Conservation (phyloP, 306 rosid species). For the Cucurbita moschata region DNA sequence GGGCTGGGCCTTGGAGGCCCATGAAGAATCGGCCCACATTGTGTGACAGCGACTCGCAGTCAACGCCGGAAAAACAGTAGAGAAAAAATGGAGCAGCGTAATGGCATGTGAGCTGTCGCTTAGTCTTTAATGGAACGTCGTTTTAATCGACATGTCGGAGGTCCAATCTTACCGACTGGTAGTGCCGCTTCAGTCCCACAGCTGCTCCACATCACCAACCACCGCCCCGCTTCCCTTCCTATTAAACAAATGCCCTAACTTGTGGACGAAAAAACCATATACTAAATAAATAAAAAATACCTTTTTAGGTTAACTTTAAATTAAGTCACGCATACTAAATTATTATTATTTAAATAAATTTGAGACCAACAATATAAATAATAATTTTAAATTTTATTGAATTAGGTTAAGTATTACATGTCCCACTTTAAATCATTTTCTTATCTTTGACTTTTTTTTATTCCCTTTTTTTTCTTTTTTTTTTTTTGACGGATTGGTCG, state of each 20-base stretch:
- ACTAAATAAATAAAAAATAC: too few species aligned
- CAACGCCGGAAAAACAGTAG: not conserved
- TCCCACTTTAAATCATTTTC: too few species aligned
- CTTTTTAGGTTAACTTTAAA: too few species aligned
- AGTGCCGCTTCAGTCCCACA: not conserved
- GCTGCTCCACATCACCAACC: not conserved
- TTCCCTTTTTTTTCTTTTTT: too few species aligned
- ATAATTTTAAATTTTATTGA: too few species aligned
- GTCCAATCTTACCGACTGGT: slow-evolving; percentile 3
- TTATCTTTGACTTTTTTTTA: too few species aligned
- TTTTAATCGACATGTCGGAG: slow-evolving; percentile 4
- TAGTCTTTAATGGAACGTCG: not conserved
- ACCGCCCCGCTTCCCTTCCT: not conserved
- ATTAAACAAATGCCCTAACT: not conserved
- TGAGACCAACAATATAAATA: too few species aligned
- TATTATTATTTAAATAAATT: too few species aligned
- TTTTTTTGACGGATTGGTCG: too few species aligned
- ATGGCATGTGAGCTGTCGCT: slow-evolving; percentile 7
- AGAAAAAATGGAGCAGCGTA: not conserved
- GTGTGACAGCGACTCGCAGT: not conserved
- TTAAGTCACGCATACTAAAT: too few species aligned
- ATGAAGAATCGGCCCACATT: not conserved
- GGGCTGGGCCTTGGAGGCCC: not conserved
- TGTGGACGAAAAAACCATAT: too few species aligned
- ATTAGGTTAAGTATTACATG: too few species aligned